phyloP scores from a whole-genome alignment of 2,329 filamentous ascomycete genomes.

The Colletotrichum trifolii region DNA sequence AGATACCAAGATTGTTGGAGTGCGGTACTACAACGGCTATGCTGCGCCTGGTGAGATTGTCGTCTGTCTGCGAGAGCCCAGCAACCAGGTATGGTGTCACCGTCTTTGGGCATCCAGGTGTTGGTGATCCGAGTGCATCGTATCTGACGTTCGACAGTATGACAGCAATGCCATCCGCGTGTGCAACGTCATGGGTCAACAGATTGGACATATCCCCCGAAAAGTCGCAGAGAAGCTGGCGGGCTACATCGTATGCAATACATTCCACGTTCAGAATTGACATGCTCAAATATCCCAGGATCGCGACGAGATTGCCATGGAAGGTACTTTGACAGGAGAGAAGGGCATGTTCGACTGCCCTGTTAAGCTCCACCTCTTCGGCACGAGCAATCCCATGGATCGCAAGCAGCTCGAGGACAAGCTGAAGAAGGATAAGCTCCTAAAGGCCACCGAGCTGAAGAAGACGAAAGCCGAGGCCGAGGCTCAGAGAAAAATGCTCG shows the following conservation, averaged over 20 bases:
- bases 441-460: slow-evolving; percentile 67
- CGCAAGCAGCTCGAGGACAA: slow-evolving; percentile 66
- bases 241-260: slow-evolving; percentile 71
- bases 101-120: not conserved
- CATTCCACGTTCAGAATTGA: not conserved
- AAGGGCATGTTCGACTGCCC: slow-evolving; percentile 80
- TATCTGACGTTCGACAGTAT: slow-evolving; percentile 53
- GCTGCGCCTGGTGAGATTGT: slow-evolving; percentile 73
- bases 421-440: slow-evolving; percentile 74
- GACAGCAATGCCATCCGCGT: slow-evolving; percentile 83
- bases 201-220: slow-evolving; percentile 83
- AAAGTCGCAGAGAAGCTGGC: slow-evolving; percentile 77
- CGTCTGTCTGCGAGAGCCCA: slow-evolving; percentile 71
- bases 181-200: slow-evolving; percentile 77
- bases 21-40: slow-evolving; percentile 70
- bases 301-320: slow-evolving; percentile 68
- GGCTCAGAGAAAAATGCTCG: slow-evolving; percentile 58
- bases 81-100: slow-evolving; percentile 61
- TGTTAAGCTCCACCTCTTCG: slow-evolving; percentile 75
- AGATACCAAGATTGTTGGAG: slow-evolving; percentile 64
- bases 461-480: slow-evolving; percentile 65
- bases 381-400: slow-evolving; percentile 66
- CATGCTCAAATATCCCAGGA: slow-evolving; percentile 55
- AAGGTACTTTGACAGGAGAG: slow-evolving; percentile 75
- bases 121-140: not conserved